Conservation (phyloP, 1,139 yeast species). For the Blastobotrys serpentis region DNA sequence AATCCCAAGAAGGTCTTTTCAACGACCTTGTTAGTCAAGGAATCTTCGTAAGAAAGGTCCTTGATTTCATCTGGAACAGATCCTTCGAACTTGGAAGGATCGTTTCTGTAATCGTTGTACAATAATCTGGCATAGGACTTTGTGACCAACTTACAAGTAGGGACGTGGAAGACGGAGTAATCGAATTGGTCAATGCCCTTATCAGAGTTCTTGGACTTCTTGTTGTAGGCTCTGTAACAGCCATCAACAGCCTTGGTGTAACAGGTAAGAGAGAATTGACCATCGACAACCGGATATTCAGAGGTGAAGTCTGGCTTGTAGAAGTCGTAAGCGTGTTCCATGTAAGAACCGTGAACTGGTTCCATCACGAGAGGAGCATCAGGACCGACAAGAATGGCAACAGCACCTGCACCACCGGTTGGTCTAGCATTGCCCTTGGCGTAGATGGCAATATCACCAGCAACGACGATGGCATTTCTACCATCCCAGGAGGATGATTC, state of each 20-base stretch:
- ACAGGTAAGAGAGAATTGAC: slow-evolving; percentile 92
- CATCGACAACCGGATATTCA: slow-evolving; percentile 97
- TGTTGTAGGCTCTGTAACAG: slow-evolving; percentile 79
- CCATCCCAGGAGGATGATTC: slow-evolving; percentile 99
- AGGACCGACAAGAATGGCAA: slow-evolving; percentile 93
- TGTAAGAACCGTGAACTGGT: slow-evolving; percentile 79
- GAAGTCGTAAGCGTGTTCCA: slow-evolving; percentile 97
- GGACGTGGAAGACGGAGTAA: slow-evolving; percentile 96
- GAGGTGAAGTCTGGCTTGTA: slow-evolving; percentile 96
- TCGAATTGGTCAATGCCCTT: slow-evolving; percentile 68
- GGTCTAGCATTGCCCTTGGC: slow-evolving; percentile 98
- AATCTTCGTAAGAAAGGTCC: slow-evolving; percentile 66
- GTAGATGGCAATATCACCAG: slow-evolving; percentile 97
- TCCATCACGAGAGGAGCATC: slow-evolving; percentile 97
- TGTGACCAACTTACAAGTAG: slow-evolving; percentile 92
- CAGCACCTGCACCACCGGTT: slow-evolving; percentile 99
- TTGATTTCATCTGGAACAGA: slow-evolving; percentile 68
- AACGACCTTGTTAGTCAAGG: slow-evolving; percentile 73
- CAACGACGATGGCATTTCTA: slow-evolving; percentile 93
- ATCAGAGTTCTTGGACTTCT: slow-evolving; percentile 65
- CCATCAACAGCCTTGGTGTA: slow-evolving; percentile 91
- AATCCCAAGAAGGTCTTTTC: slow-evolving; percentile 83
- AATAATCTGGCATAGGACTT: slow-evolving; percentile 91
- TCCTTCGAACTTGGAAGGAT: slow-evolving; percentile 49
- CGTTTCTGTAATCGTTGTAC: slow-evolving; percentile 79